Evolutionary conservation across 371 early-diverging fungal genomes (phyloP).

Genomic region (Mycotypha africana): DNA sequence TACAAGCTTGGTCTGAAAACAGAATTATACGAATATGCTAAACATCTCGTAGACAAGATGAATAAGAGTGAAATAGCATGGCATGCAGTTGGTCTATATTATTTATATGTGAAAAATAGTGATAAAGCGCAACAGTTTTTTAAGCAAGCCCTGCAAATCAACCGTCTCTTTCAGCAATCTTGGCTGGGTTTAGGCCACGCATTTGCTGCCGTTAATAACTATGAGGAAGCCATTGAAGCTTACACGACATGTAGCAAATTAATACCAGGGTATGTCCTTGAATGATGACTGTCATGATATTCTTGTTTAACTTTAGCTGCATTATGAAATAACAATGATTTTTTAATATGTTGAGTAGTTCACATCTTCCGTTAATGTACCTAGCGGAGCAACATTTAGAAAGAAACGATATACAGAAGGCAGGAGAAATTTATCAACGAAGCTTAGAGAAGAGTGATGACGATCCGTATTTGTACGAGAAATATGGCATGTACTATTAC

Average conservation of each 20-base stretch:
- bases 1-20: constrained; percentile 55
- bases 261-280: constrained; percentile 55
- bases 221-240: constrained; percentile 74
- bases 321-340: no score
- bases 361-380: constrained; percentile 64
- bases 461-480: constrained; percentile 66
- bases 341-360: constrained; percentile 25
- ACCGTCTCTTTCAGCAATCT: constrained; percentile 57
- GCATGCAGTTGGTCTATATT: constrained; percentile 77
- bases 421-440: constrained; percentile 50
- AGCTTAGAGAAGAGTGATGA: constrained; percentile 46
- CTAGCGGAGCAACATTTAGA: constrained; percentile 75
- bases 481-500: constrained; percentile 62
- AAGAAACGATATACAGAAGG: constrained; percentile 44
- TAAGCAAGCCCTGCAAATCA: constrained; percentile 54
- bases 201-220: constrained; percentile 69
- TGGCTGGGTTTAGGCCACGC: constrained; percentile 83
- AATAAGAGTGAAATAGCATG: constrained; percentile 42
- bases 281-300: no score
- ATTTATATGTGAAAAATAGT: constrained; percentile 52
- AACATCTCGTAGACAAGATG: constrained; percentile 24
- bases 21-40: constrained; percentile 56
- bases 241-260: constrained; percentile 59
- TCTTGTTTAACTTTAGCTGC: no score
- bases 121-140: constrained; percentile 49